Evolutionary conservation across 116 monocot genomes (phyloP), one percentile per base, ranked within the genome.

Genomic region (Iris pallida): DNA sequence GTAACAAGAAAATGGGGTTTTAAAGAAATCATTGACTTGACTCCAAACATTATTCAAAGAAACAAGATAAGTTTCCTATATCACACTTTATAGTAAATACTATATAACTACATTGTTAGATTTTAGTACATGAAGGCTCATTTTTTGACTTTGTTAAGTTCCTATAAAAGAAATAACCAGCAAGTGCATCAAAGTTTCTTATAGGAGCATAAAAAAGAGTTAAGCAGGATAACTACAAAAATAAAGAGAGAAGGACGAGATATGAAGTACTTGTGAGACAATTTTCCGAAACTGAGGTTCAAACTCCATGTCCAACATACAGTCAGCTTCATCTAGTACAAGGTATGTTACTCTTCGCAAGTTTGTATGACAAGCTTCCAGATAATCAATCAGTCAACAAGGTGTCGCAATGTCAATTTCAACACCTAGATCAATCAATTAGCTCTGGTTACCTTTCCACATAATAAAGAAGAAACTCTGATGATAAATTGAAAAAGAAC

Each of bases 301-400:
- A 81, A 95, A 95, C n/a, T 91, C 95, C 95, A 95, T 95, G 59
- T 95, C 95, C 74, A 95, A 70, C 95, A 95, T 95, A 14, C 95
- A 88, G 71, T 95, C 95, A 71, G 95, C 95, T 78, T 95, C 95
- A 79, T 95, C 95, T 73, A 95, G 55, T 46, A 91, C 95, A 73
- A 95, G 95, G 57, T 91, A 95, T 15, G 95, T 91, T 47, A 95
- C 84, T 72, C 88, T 83, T 1, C 82, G 78, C 70, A 95, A 70
- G 62, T 91, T 95, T 63, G 91, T 95, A 69, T 86, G 83, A 60
- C 89, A 66, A 64, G 88, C 88, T 85, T 95, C 95, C 75, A 95
- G 63, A 91, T 91, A 91, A 82, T 95, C 95, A 72, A 95, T 95
- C 30, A 95, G 72, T 55, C 95, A 81, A 68, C 95, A 91, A 45